phyloP scores from a whole-genome alignment of 306 rosid genomes.

The Sechiopsis laciniata region DNA sequence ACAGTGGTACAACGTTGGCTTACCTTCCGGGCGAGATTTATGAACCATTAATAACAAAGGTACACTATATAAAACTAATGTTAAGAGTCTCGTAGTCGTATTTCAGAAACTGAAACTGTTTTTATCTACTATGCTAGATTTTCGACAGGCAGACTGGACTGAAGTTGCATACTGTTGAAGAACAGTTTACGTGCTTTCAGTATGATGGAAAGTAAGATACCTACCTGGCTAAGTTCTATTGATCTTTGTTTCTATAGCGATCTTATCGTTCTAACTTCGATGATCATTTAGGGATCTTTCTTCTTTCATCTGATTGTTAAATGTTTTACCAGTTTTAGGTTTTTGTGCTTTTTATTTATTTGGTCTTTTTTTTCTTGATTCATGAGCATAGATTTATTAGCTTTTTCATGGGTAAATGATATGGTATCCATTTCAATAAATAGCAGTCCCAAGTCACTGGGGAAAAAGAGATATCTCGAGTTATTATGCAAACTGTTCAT shows the following conservation, averaged over 20 bases:
- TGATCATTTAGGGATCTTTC: neutral
- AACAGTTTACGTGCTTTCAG: conserved; percentile 54
- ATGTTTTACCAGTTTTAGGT: neutral
- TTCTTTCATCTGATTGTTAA: neutral
- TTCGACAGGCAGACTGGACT: conserved; percentile 39
- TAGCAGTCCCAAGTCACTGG: neutral
- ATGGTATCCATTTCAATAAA: neutral
- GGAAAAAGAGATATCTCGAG: neutral
- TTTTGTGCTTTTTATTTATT: neutral
- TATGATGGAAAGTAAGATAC: conserved; percentile 41
- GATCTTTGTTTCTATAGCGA: neutral
- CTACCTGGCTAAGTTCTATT: neutral
- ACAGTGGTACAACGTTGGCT: conserved; percentile 95
- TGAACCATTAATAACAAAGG: conserved; percentile 45
- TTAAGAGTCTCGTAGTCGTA: conserved; percentile 20
- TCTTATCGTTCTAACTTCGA: neutral
- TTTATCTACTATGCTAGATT: conserved; percentile 33
- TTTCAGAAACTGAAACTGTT: conserved; percentile 25
- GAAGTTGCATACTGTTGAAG: conserved; percentile 41
- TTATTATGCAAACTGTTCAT: neutral
- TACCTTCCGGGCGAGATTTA: conserved; percentile 52
- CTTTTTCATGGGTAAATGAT: neutral
- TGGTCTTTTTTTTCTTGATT: neutral
- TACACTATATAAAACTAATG: conserved; percentile 22
- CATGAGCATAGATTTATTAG: neutral